phyloP scores from a whole-genome alignment of 2,329 filamentous ascomycete genomes.

The Sporothrix pallida region DNA sequence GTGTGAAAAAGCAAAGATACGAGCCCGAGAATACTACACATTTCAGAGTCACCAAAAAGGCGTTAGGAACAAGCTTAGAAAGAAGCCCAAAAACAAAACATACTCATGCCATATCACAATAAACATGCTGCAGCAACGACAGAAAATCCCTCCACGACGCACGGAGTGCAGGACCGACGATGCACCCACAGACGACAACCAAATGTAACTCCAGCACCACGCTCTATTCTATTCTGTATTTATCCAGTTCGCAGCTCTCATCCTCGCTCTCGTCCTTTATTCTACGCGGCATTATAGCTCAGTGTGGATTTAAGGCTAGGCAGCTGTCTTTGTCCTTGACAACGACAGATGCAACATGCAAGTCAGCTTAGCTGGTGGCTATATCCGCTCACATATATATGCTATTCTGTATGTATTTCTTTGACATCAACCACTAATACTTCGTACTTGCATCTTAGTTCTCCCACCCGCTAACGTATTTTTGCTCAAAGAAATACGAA shows the following conservation, averaged over 20 bases:
- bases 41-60: neutral
- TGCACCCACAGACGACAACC: slow-evolving; percentile 6
- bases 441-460: neutral
- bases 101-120: neutral
- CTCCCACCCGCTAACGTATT: neutral
- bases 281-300: neutral
- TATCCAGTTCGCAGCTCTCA: neutral
- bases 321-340: slow-evolving; percentile 7
- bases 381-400: neutral
- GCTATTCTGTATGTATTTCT: neutral
- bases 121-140: neutral
- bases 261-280: neutral
- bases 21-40: neutral
- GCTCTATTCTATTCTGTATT: neutral
- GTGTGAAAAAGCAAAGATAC: slow-evolving; percentile 7
- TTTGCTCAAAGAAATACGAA: neutral
- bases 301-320: neutral
- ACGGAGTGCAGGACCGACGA: neutral
- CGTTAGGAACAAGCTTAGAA: neutral
- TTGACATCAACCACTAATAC: neutral
- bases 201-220: slow-evolving; percentile 6
- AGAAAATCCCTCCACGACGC: neutral
- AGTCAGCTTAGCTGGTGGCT: neutral
- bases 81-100: neutral
- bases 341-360: slow-evolving; percentile 5